phyloP scores from a whole-genome alignment of 139 green algal genomes.

The Auxenochlorella protothecoides region DNA sequence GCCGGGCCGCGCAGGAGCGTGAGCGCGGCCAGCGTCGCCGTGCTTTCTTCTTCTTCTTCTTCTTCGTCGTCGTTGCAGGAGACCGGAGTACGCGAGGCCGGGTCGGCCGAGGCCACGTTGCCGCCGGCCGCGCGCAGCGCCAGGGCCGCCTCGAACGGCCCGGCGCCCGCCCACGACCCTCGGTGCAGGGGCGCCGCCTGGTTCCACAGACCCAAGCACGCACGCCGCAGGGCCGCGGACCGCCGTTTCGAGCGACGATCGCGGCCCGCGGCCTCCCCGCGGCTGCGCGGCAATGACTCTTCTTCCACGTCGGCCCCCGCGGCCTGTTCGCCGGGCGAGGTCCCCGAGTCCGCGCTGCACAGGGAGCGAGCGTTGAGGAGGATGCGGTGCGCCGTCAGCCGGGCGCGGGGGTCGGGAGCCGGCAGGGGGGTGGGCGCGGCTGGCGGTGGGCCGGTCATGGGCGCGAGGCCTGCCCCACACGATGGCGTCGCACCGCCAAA shows the following conservation, averaged over 20 bases:
- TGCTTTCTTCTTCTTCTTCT: too few species aligned
- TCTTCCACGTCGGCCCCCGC: slow-evolving; percentile 1
- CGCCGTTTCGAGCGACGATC: too few species aligned
- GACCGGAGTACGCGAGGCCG: too few species aligned
- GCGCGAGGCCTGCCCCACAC: neutral
- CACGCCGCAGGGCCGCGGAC: neutral
- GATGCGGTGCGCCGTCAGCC: slow-evolving; percentile 22
- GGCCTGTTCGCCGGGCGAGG: neutral
- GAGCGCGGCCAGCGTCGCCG: too few species aligned
- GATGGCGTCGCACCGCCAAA: neutral
- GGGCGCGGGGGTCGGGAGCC: neutral
- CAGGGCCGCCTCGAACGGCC: too few species aligned
- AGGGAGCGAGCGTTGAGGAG: slow-evolving; percentile 20
- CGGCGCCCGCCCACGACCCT: neutral
- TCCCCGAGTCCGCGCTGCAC: slow-evolving; percentile 7
- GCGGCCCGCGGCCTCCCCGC: too few species aligned
- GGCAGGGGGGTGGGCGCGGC: neutral
- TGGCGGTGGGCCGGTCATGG: neutral
- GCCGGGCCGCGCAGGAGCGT: too few species aligned
- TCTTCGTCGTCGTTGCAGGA: too few species aligned
- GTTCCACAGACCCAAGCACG: slow-evolving; percentile 12
- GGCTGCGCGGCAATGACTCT: too few species aligned
- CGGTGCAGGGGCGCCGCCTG: slow-evolving; percentile 8
- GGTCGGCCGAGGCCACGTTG: too few species aligned
- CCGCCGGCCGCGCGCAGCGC: too few species aligned